phyloP scores from a whole-genome alignment of 2,329 filamentous ascomycete species.

The Dothideomycetes sp. region DNA sequence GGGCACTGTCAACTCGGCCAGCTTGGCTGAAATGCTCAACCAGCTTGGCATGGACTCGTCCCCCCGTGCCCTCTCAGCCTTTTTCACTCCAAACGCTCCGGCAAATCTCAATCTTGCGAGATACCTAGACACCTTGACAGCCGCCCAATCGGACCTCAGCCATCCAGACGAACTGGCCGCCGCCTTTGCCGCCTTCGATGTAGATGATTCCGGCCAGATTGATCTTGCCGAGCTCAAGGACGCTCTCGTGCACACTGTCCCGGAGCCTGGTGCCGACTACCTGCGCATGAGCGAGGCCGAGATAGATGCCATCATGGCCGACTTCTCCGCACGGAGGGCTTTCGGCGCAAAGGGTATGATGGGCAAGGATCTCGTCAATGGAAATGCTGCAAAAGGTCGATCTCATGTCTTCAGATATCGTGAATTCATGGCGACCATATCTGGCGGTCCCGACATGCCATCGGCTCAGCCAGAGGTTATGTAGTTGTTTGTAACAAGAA shows the following conservation, averaged over 20 bases:
- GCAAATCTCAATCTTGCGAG: conserved; percentile 72
- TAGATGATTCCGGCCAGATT: conserved; percentile 88
- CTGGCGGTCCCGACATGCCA: conserved; percentile 14
- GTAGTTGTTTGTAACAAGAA: too few species aligned
- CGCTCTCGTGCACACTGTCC: conserved; percentile 69
- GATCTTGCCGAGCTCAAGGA: conserved; percentile 74
- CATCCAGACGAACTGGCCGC: conserved; percentile 71
- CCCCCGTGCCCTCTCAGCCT: conserved; percentile 59
- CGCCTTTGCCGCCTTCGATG: conserved; percentile 90
- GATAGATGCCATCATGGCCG: conserved; percentile 76
- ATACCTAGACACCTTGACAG: conserved; percentile 74
- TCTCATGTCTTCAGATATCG: conserved; percentile 90
- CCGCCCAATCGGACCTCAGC: conserved; percentile 62
- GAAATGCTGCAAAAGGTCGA: conserved; percentile 24
- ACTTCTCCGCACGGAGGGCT: conserved; percentile 72
- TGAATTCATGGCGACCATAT: conserved; percentile 62
- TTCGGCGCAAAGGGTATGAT: conserved; percentile 53
- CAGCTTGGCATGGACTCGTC: conserved; percentile 73
- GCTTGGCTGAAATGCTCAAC: conserved; percentile 76
- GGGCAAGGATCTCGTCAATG: conserved; percentile 30
- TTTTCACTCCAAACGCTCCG: conserved; percentile 55
- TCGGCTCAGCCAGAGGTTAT: not conserved
- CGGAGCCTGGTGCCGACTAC: conserved; percentile 55
- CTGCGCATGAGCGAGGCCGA: conserved; percentile 56
- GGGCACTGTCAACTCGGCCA: conserved; percentile 68